A percentile compares a stretch with the other conserved stretches of the same genome.
phyloP scores from a whole-genome alignment of 1,139 yeast genomes.

The Blastobotrys buckinghamii region DNA sequence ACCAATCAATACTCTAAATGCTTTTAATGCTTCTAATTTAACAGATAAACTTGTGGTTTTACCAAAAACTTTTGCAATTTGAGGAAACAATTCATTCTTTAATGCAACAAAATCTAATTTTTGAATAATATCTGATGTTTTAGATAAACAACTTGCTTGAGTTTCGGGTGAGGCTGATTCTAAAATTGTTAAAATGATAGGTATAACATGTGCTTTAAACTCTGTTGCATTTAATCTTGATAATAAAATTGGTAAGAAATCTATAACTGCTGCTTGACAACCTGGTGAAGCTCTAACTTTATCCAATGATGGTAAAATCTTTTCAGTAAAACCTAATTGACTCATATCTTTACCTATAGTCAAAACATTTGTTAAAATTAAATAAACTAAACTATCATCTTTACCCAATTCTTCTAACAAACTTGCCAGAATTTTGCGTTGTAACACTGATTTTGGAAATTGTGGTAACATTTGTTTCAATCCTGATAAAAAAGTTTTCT shows the following conservation, averaged over 20 bases:
- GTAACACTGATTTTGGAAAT: conserved; percentile 65
- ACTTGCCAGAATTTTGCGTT: conserved; percentile 71
- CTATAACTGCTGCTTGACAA: conserved; percentile 48
- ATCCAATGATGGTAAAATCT: conserved; percentile 49
- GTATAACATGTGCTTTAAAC: conserved; percentile 36
- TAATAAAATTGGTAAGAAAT: conserved; percentile 48
- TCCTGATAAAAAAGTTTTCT: conserved; percentile 62
- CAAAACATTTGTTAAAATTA: conserved; percentile 49
- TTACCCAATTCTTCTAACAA: conserved; percentile 45
- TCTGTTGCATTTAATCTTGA: conserved; percentile 45
- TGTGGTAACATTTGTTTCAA: conserved; percentile 52
- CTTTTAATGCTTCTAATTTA: conserved; percentile 61
- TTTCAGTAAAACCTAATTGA: conserved; percentile 70
- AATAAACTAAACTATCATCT: conserved; percentile 47
- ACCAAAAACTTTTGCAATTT: conserved; percentile 64
- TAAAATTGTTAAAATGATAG: conserved; percentile 31
- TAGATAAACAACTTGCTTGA: conserved; percentile 53
- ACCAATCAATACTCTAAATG: conserved; percentile 54
- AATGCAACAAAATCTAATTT: conserved; percentile 65
- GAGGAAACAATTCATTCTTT: conserved; percentile 68
- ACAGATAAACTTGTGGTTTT: conserved; percentile 79
- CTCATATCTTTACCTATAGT: conserved; percentile 65
- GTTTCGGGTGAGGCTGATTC: conserved; percentile 37
- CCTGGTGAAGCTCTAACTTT: conserved; percentile 44
- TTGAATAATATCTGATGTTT: conserved; percentile 41